phyloP scores from a whole-genome alignment of 2,329 filamentous ascomycete genomes.

The Aspergillus intermedius region DNA sequence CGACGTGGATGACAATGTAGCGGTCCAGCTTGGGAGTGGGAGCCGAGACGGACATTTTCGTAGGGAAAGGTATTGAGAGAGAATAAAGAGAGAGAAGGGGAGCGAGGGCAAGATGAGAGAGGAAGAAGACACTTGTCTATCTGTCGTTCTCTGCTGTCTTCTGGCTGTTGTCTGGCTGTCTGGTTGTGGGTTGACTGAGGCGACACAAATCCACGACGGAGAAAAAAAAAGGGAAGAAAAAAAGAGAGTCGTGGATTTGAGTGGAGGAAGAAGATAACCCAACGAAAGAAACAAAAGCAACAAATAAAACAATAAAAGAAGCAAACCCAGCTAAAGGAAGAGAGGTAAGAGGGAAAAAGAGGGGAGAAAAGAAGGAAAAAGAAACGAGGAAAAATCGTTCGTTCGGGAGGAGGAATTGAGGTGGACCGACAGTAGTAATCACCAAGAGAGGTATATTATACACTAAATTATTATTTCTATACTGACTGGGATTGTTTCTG shows the following conservation, averaged over 20 bases:
- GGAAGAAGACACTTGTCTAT: neutral
- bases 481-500: neutral
- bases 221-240: neutral
- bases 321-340: neutral
- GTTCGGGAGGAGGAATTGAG: slow-evolving; percentile 7
- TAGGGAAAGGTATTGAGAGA: slow-evolving; percentile 13
- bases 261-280: neutral
- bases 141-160: neutral
- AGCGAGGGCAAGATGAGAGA: slow-evolving; percentile 3
- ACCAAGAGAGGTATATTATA: neutral
- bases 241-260: slow-evolving; percentile 2
- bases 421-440: slow-evolving; percentile 14
- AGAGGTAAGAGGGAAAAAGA: slow-evolving; percentile 7
- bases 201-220: neutral
- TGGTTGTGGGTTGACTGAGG: neutral
- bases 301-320: neutral
- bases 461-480: neutral
- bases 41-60: slow-evolving; percentile 41
- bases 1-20: slow-evolving; percentile 97
- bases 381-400: slow-evolving; percentile 10
- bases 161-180: no score
- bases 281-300: neutral
- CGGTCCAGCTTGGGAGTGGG: slow-evolving; percentile 75
- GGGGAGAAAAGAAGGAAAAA: slow-evolving; percentile 11
- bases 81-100: slow-evolving; percentile 13